These are phyloP conservation scores for Lepidopterella palustris DNA, from an alignment of 495 filamentous ascomycete species.

Conservation along the genomic window DNA sequence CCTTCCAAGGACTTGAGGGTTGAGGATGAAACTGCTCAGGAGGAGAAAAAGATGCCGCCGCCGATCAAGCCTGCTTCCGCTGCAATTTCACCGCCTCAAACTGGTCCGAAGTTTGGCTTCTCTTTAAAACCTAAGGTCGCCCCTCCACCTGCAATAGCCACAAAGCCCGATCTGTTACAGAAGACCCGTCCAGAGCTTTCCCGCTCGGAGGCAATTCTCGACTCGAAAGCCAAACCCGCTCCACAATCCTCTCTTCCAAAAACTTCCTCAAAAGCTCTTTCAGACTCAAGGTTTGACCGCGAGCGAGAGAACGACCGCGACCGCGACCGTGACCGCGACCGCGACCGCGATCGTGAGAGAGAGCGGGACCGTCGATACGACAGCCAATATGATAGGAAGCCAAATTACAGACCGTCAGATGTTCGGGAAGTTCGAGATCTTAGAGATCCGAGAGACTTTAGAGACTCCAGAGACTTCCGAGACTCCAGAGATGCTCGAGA, in stretches of 20 bases:
- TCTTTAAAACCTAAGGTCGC: constrained; percentile 69
- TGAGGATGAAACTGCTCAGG: constrained; percentile 50
- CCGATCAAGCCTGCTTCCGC: constrained; percentile 43
- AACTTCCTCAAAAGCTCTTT: constrained; percentile 16
- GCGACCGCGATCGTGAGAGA: constrained; percentile 24
- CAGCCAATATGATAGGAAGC: constrained; percentile 20
- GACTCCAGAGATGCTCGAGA: constrained; percentile 10
- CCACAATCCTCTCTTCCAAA: constrained; percentile 18
- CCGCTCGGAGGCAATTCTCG: constrained; percentile 6
- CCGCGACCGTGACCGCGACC: constrained; percentile 40
- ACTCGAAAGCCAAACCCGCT: constrained; percentile 10
- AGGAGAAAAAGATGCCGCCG: constrained; percentile 47
- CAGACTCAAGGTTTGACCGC: constrained; percentile 27
- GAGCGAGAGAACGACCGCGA: constrained; percentile 35
- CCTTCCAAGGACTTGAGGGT: constrained; percentile 57
- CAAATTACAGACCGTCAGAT: constrained; percentile 34
- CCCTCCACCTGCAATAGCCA: constrained; percentile 45
- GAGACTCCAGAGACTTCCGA: constrained; percentile 22
- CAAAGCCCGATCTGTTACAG: constrained; percentile 67
- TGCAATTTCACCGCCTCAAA: constrained; percentile 41
- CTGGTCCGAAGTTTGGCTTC: constrained; percentile 76
- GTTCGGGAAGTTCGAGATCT: constrained; percentile 45
- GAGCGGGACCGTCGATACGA: constrained; percentile 31
- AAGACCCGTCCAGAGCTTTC: constrained; percentile 56
- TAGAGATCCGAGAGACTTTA: constrained; percentile 29